Conservation (phyloP, 495 filamentous ascomycete genomes). For the Penicillium paxilli region DNA sequence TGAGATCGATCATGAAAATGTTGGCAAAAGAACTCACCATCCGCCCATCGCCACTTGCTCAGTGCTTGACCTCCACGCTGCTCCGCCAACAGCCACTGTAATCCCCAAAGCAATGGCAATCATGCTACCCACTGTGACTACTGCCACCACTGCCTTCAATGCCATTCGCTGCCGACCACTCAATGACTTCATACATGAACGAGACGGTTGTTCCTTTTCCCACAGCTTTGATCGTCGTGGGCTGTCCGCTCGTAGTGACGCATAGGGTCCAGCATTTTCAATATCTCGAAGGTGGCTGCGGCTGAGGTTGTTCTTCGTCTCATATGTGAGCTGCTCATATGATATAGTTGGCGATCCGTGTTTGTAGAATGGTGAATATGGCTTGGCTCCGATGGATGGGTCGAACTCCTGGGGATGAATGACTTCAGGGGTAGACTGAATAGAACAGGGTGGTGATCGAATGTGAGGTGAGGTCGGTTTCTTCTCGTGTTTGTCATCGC, state of each 20-base stretch:
- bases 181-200: conserved; percentile 39
- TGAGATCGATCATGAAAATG: neutral
- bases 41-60: conserved; percentile 23
- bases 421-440: conserved; percentile 23
- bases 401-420: conserved; percentile 35
- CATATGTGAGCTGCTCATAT: conserved; percentile 42
- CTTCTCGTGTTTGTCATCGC: conserved; percentile 18
- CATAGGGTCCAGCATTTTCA: conserved; percentile 30
- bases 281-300: conserved; percentile 25
- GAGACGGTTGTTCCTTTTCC: conserved; percentile 31
- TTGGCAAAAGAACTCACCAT: neutral
- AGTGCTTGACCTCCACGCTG: conserved; percentile 49
- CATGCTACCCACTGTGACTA: conserved; percentile 58
- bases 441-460: conserved; percentile 10
- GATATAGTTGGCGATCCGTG: conserved; percentile 51
- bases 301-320: conserved; percentile 32
- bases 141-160: conserved; percentile 53
- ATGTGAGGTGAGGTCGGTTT: conserved; percentile 10
- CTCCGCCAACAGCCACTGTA: conserved; percentile 58
- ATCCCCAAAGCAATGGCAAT: conserved; percentile 65
- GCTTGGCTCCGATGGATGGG: conserved; percentile 44
- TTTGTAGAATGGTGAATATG: conserved; percentile 61
- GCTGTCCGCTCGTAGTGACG: conserved; percentile 13
- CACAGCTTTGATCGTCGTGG: conserved; percentile 44
- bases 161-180: conserved; percentile 50